phyloP scores from a whole-genome alignment of 108 stramenopile genomes.

The Cylindrotheca closterium region DNA sequence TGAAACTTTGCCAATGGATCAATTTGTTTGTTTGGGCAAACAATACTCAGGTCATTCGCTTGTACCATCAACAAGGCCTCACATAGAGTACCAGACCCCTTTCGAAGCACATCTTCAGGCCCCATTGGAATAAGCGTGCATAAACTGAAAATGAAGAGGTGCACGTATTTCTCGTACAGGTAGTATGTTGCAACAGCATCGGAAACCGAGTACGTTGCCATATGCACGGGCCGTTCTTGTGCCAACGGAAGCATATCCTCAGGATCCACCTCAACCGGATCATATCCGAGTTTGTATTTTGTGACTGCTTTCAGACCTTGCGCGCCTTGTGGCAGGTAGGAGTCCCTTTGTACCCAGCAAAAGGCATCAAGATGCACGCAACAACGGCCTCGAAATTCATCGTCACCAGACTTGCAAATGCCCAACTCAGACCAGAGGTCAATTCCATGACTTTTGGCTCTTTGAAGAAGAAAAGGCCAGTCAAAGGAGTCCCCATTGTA shows the following conservation, averaged over 20 bases:
- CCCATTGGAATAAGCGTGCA: slow-evolving; percentile 99
- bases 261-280: slow-evolving; percentile 99
- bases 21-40: slow-evolving; percentile 98
- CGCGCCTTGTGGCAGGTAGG: slow-evolving; percentile 96
- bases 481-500: slow-evolving; percentile 99
- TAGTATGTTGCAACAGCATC: slow-evolving; percentile 99
- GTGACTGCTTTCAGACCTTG: slow-evolving; percentile 99
- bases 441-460: slow-evolving; percentile 86
- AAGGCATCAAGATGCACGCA: slow-evolving; percentile 96
- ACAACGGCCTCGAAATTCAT: slow-evolving; percentile 77
- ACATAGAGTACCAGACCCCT: slow-evolving; percentile 95
- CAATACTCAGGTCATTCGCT: slow-evolving; percentile 87
- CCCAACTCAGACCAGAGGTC: slow-evolving; percentile 88
- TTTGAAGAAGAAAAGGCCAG: slow-evolving; percentile 94
- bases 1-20: slow-evolving; percentile 88
- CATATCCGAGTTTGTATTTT: slow-evolving; percentile 97
- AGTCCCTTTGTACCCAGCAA: slow-evolving; percentile 98
- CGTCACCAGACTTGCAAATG: slow-evolving; percentile 59
- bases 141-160: slow-evolving; percentile 97
- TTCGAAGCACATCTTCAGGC: slow-evolving; percentile 97
- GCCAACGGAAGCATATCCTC: slow-evolving; percentile 99
- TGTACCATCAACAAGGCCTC: slow-evolving; percentile 98
- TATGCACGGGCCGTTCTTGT: slow-evolving; percentile 87
- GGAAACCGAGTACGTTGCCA: slow-evolving; percentile 98
- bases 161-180: slow-evolving; percentile 96